Evolutionary conservation across 2,329 filamentous ascomycete genomes (phyloP).

Genomic region (Aspergillus aculeatinus): DNA sequence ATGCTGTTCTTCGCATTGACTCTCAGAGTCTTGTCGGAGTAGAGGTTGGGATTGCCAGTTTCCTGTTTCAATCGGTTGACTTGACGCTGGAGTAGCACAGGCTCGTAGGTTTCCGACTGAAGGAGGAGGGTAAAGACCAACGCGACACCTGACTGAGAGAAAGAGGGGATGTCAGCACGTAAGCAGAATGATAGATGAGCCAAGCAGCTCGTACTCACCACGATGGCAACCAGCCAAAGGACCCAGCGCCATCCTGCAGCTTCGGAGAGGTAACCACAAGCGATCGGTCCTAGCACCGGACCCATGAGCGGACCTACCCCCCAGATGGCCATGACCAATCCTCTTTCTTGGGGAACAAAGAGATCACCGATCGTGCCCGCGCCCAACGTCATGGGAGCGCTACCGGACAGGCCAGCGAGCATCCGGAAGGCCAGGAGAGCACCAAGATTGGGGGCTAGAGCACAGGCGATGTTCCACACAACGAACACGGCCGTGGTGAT

Average conservation of each 20-base stretch:
- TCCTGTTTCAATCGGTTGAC: background rate
- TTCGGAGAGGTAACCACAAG: conserved; percentile 36
- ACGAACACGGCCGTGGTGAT: conserved; percentile 59
- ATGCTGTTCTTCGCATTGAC: background rate
- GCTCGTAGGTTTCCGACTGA: background rate
- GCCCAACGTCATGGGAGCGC: conserved; percentile 51
- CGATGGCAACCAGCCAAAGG: conserved; percentile 23
- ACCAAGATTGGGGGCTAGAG: conserved; percentile 46
- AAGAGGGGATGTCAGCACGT: conserved; percentile 25
- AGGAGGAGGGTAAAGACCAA: background rate
- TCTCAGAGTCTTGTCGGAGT: background rate
- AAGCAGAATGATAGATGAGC: conserved; percentile 21
- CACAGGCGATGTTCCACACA: conserved; percentile 55
- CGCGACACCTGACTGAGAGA: background rate
- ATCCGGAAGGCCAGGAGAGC: conserved; percentile 45
- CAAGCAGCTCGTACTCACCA: conserved; percentile 30
- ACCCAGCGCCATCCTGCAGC: conserved; percentile 44
- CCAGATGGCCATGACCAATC: conserved; percentile 49
- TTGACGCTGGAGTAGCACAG: background rate
- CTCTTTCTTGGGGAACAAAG: conserved; percentile 47
- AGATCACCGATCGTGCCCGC: conserved; percentile 54
- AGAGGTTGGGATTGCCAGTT: background rate
- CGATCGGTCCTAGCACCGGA: conserved; percentile 51
- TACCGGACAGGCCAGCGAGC: conserved; percentile 30
- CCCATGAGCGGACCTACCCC: conserved; percentile 52